Evolutionary conservation across 164 flowering plant species (phyloP).

Genomic region (Kalanchoe fedtschenkoi): DNA sequence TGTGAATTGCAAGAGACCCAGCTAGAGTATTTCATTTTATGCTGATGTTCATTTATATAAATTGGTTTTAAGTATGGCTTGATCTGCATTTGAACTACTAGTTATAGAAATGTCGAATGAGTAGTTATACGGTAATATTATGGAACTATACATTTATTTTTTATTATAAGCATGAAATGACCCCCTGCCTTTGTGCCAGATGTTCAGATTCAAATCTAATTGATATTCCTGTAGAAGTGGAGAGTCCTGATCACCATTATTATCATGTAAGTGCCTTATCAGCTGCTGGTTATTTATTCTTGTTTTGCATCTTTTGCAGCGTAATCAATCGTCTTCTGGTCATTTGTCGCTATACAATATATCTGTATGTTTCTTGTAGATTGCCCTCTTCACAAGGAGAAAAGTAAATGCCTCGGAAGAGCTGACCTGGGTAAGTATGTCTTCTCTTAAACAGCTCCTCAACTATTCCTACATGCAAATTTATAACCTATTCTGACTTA

Average conservation of each 20-base stretch:
- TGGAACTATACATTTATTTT: too few species aligned
- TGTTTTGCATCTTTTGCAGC: not conserved
- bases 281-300: not conserved
- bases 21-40: not conserved
- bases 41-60: not conserved
- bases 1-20: conserved; percentile 1
- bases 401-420: conserved; percentile 71
- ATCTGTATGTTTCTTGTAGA: conserved; percentile 28
- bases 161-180: not conserved
- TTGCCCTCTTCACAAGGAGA: conserved; percentile 84
- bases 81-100: not conserved
- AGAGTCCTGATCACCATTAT: conserved; percentile 71
- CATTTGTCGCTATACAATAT: not conserved
- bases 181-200: conserved; percentile 18
- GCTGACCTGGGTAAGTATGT: conserved; percentile 63
- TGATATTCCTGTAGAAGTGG: conserved; percentile 79
- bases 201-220: conserved; percentile 74
- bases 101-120: too few species aligned
- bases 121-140: too few species aligned
- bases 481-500: not conserved
- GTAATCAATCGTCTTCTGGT: not conserved
- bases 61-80: not conserved
- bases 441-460: not conserved
- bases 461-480: not conserved
- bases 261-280: conserved; percentile 48